phyloP scores from a whole-genome alignment of 257 asterid genomes.

The Solanum neorickii region DNA sequence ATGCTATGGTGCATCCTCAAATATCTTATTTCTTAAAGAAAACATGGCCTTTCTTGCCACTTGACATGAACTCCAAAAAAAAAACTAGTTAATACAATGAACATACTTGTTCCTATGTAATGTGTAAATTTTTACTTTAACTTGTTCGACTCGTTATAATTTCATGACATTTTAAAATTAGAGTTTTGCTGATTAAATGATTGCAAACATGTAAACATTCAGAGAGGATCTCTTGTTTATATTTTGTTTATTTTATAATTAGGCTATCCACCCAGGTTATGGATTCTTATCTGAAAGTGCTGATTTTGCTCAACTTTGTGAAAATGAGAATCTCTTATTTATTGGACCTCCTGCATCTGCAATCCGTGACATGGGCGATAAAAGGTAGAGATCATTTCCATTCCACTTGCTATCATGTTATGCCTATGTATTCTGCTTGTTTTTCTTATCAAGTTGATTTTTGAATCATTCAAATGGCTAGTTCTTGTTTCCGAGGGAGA shows the following conservation, averaged over 20 bases:
- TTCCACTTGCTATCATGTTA: background rate
- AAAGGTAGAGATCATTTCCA: slow-evolving; percentile 40
- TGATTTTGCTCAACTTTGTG: slow-evolving; percentile 88
- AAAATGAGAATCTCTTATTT: slow-evolving; percentile 64
- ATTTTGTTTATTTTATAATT: slow-evolving; percentile 28
- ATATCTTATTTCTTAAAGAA: background rate
- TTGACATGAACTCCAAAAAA: background rate
- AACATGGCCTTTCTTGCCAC: background rate
- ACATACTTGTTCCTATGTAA: background rate
- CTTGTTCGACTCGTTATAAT: background rate
- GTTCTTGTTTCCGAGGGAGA: background rate
- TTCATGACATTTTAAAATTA: background rate
- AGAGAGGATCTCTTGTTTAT: slow-evolving; percentile 19
- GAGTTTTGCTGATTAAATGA: background rate
- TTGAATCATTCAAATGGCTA: background rate
- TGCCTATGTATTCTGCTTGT: background rate
- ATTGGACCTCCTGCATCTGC: slow-evolving; percentile 98
- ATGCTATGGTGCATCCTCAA: background rate
- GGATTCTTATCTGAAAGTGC: slow-evolving; percentile 98
- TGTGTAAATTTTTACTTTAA: background rate
- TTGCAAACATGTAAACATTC: slow-evolving; percentile 1
- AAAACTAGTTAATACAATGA: background rate
- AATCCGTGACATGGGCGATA: slow-evolving; percentile 97
- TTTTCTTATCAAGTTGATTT: background rate
- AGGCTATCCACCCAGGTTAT: slow-evolving; percentile 99